Percentiles rank a stretch among this genome's conserved stretches.
These are phyloP conservation scores for Gossypium mustelinum DNA, from an alignment of 345 rosid genomes.

Conservation along the genomic window DNA sequence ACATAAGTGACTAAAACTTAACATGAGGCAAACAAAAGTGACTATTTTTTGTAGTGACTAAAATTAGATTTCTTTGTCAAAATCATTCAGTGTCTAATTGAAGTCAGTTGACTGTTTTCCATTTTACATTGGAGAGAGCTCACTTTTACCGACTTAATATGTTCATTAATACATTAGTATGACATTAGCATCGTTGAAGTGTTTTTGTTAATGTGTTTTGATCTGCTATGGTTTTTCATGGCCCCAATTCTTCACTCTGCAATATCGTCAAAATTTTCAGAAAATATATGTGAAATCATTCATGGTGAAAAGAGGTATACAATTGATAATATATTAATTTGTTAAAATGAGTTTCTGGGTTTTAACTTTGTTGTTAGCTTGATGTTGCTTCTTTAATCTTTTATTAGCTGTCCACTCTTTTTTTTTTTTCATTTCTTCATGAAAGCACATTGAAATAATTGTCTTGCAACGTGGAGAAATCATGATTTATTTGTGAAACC, in stretches of 20 bases:
- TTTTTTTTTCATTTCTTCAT: not conserved
- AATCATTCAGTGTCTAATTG: not conserved
- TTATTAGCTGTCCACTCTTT: not conserved
- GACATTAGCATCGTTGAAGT: not conserved
- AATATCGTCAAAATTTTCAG: not conserved
- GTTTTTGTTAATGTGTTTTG: not conserved
- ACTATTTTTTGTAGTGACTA: too few species aligned
- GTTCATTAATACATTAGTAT: not conserved
- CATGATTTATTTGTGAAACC: slow-evolving; percentile 12
- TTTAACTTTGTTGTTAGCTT: not conserved
- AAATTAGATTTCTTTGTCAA: not conserved
- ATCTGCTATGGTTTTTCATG: not conserved
- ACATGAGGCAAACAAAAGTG: too few species aligned
- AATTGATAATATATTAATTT: slow-evolving; percentile 3
- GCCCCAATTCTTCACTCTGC: not conserved
- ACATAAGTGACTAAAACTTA: too few species aligned
- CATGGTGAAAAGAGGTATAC: not conserved
- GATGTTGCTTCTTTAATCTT: not conserved
- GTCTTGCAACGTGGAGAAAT: not conserved
- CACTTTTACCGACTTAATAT: not conserved
- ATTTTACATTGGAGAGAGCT: not conserved
- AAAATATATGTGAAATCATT: not conserved
- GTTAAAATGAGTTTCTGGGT: not conserved
- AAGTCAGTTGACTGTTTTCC: not conserved
- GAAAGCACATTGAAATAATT: not conserved